These are phyloP conservation scores for Sicyos baderoa DNA, from an alignment of 306 rosid genomes.

Conservation along the genomic window DNA sequence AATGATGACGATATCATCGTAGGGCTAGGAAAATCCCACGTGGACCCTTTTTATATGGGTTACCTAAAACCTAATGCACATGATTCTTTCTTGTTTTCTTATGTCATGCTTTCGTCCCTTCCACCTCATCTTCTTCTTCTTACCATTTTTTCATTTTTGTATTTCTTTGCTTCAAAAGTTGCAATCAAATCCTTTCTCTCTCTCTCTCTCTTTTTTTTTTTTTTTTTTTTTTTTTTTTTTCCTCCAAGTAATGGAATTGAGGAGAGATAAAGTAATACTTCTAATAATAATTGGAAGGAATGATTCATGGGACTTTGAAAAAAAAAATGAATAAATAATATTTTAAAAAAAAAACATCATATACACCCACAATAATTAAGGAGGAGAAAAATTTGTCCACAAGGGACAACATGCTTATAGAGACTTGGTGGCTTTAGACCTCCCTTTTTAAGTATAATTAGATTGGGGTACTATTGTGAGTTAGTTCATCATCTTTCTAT, in stretches of 20 bases:
- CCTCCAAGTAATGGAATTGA: not conserved
- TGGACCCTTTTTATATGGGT: not conserved
- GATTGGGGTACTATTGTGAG: no score
- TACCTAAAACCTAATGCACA: not conserved
- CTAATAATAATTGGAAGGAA: not conserved
- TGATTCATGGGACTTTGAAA: constrained; percentile 5
- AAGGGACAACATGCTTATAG: no score
- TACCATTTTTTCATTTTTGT: not conserved
- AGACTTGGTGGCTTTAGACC: no score
- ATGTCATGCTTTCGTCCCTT: constrained; percentile 13
- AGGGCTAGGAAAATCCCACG: constrained; percentile 11
- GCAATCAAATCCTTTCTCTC: not conserved
- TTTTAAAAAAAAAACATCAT: not conserved
- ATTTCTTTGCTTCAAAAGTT: not conserved
- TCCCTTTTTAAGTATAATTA: no score
- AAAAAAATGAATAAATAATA: not conserved
- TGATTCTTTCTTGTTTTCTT: not conserved
- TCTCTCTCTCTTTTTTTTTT: not conserved
- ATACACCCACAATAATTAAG: not conserved
- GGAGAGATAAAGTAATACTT: not conserved
- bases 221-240: not conserved
- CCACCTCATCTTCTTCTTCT: not conserved
- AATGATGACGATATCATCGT: constrained; percentile 12
- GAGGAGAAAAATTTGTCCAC: not conserved
- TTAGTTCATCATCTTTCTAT: no score